Evolutionary conservation across 2,329 filamentous ascomycete species (phyloP).

Genomic region (Hymenoscyphus occultus): DNA sequence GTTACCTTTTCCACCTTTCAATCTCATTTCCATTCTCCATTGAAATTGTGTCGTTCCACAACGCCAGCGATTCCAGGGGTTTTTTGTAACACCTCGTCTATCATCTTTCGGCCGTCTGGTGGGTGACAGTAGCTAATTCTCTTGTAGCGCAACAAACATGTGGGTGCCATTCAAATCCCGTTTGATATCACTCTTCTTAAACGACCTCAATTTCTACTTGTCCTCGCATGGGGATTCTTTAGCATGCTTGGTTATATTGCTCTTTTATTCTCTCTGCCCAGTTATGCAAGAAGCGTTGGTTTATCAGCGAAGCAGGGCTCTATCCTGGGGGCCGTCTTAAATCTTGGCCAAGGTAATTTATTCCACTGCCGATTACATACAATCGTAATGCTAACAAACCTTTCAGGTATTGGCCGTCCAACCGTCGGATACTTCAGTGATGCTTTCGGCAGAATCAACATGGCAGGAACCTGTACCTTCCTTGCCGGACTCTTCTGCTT

Average conservation of each 20-base stretch:
- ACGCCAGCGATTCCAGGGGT: background rate
- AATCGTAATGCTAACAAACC: background rate
- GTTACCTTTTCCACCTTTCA: background rate
- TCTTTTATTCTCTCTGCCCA: conserved; percentile 72
- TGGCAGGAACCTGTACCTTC: conserved; percentile 64
- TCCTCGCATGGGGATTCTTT: conserved; percentile 67
- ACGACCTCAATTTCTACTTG: conserved; percentile 59
- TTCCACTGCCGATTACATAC: background rate
- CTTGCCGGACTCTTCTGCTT: conserved; percentile 62
- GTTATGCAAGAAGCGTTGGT: conserved; percentile 68
- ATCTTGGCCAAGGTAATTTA: conserved; percentile 50
- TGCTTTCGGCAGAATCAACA: conserved; percentile 67
- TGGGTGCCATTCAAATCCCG: conserved; percentile 63
- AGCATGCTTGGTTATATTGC: conserved; percentile 72
- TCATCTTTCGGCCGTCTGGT: background rate
- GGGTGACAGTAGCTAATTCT: background rate
- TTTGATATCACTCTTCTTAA: conserved; percentile 65
- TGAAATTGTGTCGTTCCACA: background rate
- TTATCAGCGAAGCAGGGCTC: conserved; percentile 65
- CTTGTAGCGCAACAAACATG: conserved; percentile 60
- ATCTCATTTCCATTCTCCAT: background rate
- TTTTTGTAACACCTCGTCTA: background rate
- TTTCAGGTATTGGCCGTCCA: conserved; percentile 60
- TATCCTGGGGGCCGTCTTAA: conserved; percentile 70
- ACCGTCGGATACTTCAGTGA: conserved; percentile 72